Percentiles rank a stretch among this genome's conserved stretches.
Evolutionary conservation across 768 basidiomycete species (phyloP).

Genomic region (Galerina sulciceps): DNA sequence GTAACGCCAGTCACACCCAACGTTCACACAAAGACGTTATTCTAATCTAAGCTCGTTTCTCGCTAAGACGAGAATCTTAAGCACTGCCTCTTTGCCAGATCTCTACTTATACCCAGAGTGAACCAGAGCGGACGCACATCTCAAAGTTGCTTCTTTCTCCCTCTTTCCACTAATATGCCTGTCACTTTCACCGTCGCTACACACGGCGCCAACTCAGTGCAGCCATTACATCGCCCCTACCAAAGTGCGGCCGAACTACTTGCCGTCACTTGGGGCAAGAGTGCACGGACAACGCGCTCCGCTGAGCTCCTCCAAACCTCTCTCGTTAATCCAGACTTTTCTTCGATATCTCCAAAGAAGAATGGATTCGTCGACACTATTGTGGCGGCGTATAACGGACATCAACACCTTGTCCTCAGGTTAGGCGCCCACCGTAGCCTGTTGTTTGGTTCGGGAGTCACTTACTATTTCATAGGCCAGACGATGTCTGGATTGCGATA

Average conservation of each 20-base stretch:
- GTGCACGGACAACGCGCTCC: neutral
- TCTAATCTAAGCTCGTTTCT: no score
- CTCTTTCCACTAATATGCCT: neutral
- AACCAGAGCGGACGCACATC: constrained; percentile 11
- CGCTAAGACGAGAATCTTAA: no score
- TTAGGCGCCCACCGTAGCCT: neutral
- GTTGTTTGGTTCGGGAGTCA: neutral
- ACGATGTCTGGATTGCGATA: constrained; percentile 42
- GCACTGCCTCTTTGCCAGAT: no score
- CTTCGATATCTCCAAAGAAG: neutral
- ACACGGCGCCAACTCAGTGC: neutral
- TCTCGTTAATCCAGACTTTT: neutral
- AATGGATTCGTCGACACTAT: constrained; percentile 20
- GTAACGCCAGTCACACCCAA: no score
- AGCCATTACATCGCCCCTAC: no score
- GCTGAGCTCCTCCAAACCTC: constrained; percentile 6
- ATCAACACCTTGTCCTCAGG: constrained; percentile 17
- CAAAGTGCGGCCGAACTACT: neutral
- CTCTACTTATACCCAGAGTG: neutral
- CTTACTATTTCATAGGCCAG: constrained; percentile 3
- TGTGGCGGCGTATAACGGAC: constrained; percentile 16
- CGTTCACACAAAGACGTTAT: no score
- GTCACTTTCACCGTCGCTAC: neutral
- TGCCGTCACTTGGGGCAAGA: neutral
- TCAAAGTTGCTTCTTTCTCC: no score